A percentile compares a stretch with the other conserved stretches of the same genome.
These are phyloP conservation scores for Pseudogymnoascus sp. DNA, from an alignment of 2,329 filamentous ascomycete species.

Conservation along the genomic window DNA sequence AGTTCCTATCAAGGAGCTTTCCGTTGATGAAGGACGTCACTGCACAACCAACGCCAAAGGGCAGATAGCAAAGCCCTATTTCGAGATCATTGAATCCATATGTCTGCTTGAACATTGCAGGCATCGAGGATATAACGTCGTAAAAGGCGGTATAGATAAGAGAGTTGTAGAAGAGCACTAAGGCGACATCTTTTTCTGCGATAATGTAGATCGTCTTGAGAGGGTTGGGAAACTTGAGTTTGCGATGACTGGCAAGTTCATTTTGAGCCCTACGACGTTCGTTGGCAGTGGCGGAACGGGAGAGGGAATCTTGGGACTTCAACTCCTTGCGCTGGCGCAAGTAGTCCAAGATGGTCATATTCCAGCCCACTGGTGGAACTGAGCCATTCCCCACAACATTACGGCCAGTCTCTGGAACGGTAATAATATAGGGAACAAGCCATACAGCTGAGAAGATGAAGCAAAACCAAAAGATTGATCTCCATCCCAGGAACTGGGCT, in stretches of 20 bases:
- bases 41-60: conserved; percentile 15
- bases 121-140: conserved; percentile 43
- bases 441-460: conserved; percentile 27
- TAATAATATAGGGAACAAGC: not conserved
- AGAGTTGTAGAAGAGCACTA: conserved; percentile 47
- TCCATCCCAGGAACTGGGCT: conserved; percentile 39
- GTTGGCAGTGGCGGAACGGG: conserved; percentile 28
- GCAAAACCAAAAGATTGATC: conserved; percentile 42
- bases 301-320: conserved; percentile 21
- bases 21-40: conserved; percentile 46
- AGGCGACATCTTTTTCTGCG: conserved; percentile 51
- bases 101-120: conserved; percentile 41
- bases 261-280: conserved; percentile 28
- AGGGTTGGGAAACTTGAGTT: conserved; percentile 50
- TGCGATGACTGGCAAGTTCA: conserved; percentile 32
- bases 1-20: conserved; percentile 57
- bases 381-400: conserved; percentile 40
- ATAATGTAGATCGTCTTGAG: conserved; percentile 48
- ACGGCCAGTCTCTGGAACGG: conserved; percentile 20
- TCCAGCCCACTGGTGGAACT: conserved; percentile 50
- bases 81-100: conserved; percentile 36
- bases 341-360: conserved; percentile 50
- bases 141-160: conserved; percentile 52
- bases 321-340: conserved; percentile 21
- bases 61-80: conserved; percentile 21